Conservation (phyloP, 23 red algal genomes). For the Gracilaria gracilis region DNA sequence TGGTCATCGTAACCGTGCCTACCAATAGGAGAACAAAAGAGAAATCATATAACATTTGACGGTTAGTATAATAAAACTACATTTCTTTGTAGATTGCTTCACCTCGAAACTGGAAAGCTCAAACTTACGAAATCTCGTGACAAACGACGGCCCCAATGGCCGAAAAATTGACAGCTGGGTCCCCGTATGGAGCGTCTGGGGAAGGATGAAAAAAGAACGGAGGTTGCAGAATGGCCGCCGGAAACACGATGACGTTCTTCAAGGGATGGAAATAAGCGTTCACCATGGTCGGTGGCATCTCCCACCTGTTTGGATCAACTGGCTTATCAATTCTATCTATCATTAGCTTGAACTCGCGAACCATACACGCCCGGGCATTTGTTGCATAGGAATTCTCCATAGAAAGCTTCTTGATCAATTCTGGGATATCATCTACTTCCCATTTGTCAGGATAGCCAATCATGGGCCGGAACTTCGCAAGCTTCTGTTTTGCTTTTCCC, state of each 20-base stretch:
- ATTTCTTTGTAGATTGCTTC: too few relatives aligned
- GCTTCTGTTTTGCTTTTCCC: slow-evolving; percentile 66
- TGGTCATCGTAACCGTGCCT: slow-evolving; percentile 71
- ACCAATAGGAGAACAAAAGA: not conserved
- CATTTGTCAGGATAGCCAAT: slow-evolving; percentile 83
- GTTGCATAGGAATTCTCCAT: slow-evolving; percentile 44
- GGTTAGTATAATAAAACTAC: not conserved
- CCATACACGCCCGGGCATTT: slow-evolving; percentile 60
- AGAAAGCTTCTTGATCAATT: slow-evolving; percentile 55
- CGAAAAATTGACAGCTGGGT: slow-evolving; percentile 90
- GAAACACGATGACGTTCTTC: slow-evolving; percentile 87
- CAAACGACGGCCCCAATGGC: slow-evolving; percentile 93
- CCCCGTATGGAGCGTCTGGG: slow-evolving; percentile 62
- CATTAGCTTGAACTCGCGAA: slow-evolving; percentile 38
- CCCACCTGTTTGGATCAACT: slow-evolving; percentile 67
- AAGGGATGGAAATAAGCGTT: slow-evolving; percentile 93
- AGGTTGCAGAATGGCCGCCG: slow-evolving; percentile 90
- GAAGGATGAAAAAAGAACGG: slow-evolving; percentile 85
- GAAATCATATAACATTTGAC: not conserved
- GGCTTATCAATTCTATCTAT: slow-evolving; percentile 73
- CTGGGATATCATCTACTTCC: slow-evolving; percentile 69
- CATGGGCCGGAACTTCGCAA: slow-evolving; percentile 60
- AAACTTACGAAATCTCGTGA: slow-evolving; percentile 88
- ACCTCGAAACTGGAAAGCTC: not conserved
- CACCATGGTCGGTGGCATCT: slow-evolving; percentile 89